Conservation (phyloP, 2,329 filamentous ascomycete genomes). For the Epichloe scottii region DNA sequence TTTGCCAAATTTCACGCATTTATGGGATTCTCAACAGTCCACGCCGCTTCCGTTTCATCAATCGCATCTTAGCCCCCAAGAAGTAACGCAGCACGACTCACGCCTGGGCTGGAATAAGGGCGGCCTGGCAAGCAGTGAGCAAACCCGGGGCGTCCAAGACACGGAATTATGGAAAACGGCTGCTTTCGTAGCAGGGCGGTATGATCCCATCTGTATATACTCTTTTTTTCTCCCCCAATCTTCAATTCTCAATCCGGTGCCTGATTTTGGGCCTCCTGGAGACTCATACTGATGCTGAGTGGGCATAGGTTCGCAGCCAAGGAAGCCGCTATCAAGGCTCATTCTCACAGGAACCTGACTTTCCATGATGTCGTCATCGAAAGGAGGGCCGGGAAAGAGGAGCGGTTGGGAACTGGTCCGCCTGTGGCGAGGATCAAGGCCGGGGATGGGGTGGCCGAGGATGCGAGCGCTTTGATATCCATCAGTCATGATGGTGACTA, state of each 20-base stretch:
- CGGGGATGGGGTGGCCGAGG: slow-evolving; percentile 13
- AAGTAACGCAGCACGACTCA: slow-evolving; percentile 14
- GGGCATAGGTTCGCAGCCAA: slow-evolving; percentile 54
- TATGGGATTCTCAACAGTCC: slow-evolving; percentile 38
- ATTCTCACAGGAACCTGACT: slow-evolving; percentile 42
- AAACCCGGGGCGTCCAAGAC: background rate
- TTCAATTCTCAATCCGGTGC: background rate
- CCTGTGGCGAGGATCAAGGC: slow-evolving; percentile 32
- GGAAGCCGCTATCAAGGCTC: slow-evolving; percentile 63
- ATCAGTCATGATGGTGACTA: slow-evolving; percentile 85
- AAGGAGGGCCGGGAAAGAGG: slow-evolving; percentile 12
- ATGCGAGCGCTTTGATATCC: slow-evolving; percentile 54
- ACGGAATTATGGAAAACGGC: slow-evolving; percentile 21
- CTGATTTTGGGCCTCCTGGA: too few relatives aligned
- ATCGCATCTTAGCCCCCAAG: slow-evolving; percentile 32
- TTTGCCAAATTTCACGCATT: slow-evolving; percentile 59
- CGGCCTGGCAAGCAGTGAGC: background rate
- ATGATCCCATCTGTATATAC: background rate
- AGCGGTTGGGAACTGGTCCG: slow-evolving; percentile 24
- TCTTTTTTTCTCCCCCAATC: too few relatives aligned
- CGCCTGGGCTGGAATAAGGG: slow-evolving; percentile 2
- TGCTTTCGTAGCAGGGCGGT: slow-evolving; percentile 25
- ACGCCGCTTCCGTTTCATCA: slow-evolving; percentile 31
- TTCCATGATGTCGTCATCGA: slow-evolving; percentile 49
- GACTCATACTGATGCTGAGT: background rate